Evolutionary conservation across 768 basidiomycete genomes (phyloP).

Genomic region (Porpolomopsis calyptriformis): DNA sequence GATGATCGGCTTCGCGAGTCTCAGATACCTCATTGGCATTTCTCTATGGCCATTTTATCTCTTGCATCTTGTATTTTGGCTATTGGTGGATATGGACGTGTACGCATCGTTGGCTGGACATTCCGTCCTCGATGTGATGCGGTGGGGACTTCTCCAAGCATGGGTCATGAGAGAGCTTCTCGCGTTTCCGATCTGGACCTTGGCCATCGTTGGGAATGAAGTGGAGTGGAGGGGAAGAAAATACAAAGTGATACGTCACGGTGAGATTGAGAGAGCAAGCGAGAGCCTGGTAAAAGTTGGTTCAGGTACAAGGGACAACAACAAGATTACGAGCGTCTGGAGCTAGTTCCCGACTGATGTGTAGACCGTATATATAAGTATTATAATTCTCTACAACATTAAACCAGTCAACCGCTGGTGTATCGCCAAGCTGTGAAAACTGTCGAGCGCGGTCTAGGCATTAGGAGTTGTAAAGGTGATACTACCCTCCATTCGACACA

Average conservation of each 20-base stretch:
- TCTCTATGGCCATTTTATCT: conserved; percentile 45
- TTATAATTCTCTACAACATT: too few relatives aligned
- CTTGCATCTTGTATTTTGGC: conserved; percentile 59
- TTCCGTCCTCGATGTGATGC: conserved; percentile 37
- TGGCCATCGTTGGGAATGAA: conserved; percentile 71
- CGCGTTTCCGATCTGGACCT: conserved; percentile 79
- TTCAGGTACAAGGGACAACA: conserved; percentile 16
- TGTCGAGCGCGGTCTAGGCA: too few relatives aligned
- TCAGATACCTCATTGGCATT: conserved; percentile 39
- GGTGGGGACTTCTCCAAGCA: conserved; percentile 56
- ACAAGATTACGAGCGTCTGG: conserved; percentile 26
- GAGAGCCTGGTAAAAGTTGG: conserved; percentile 14
- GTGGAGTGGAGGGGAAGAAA: conserved; percentile 81
- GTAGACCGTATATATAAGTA: background rate
- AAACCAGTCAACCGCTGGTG: too few relatives aligned
- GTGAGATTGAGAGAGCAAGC: conserved; percentile 43
- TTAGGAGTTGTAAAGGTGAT: too few relatives aligned
- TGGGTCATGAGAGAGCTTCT: conserved; percentile 75
- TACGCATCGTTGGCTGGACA: conserved; percentile 66
- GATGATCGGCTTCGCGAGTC: conserved; percentile 47
- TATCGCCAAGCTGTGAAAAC: too few relatives aligned
- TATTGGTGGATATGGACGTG: conserved; percentile 73
- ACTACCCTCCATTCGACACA: conserved; percentile 4
- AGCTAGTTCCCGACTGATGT: conserved; percentile 10
- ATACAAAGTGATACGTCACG: conserved; percentile 67